Percentiles rank a stretch among this genome's conserved stretches.
These are phyloP conservation scores for Ustilago loliicola DNA, from an alignment of 1,284 basidiomycete species.

Conservation along the genomic window DNA sequence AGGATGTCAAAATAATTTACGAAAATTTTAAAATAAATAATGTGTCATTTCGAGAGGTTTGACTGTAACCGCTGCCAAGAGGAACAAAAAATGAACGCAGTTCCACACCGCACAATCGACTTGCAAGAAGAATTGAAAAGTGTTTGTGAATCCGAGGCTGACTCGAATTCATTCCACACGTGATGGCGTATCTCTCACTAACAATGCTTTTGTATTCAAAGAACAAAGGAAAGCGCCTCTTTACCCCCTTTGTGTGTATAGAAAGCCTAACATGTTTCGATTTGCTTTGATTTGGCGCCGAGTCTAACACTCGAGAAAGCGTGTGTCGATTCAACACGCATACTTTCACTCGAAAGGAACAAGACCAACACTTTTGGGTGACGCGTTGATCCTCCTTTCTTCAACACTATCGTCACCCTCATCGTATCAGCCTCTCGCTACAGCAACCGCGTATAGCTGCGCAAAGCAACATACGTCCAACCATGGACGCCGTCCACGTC, in stretches of 20 bases:
- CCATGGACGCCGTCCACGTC: slow-evolving; percentile 51
- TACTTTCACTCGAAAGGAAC: neutral
- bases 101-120: neutral
- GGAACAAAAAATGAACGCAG: too few relatives aligned
- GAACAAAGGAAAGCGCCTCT: neutral
- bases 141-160: too few relatives aligned
- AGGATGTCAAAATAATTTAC: too few relatives aligned
- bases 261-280: neutral
- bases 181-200: slow-evolving; percentile 4
- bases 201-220: neutral
- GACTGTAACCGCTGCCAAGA: neutral
- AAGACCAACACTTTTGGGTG: slow-evolving; percentile 17
- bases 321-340: neutral
- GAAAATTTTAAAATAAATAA: too few relatives aligned
- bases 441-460: neutral
- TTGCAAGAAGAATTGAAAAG: slow-evolving; percentile 8
- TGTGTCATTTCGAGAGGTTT: too few relatives aligned
- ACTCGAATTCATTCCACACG: neutral
- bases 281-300: neutral
- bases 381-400: too few relatives aligned
- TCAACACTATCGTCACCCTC: neutral
- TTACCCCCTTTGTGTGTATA: neutral
- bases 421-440: neutral
- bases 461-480: slow-evolving; percentile 15
- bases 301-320: slow-evolving; percentile 3